Evolutionary conservation across 2,329 filamentous ascomycete species (phyloP), one percentile per base, ranked within the genome.

Genomic region (Sporothrix euskadiensis): DNA sequence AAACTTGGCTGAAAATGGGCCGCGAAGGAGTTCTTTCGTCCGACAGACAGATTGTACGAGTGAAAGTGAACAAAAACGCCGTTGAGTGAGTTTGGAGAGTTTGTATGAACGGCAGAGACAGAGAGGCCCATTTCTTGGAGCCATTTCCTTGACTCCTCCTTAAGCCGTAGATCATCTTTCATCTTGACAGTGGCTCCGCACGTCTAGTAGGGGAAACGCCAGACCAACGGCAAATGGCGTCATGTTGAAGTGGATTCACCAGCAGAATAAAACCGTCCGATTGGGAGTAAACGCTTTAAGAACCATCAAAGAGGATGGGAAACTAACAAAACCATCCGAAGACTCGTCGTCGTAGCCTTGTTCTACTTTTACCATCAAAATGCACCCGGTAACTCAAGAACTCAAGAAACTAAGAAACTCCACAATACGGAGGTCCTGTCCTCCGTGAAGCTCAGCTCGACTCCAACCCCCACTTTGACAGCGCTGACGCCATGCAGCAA

Each of bases 181-280:
- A 32, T 32, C 26, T 10, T 49, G 1, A 7, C 6, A 32, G 35
- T 59, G 10, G 10, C 56, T 59, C 56, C 56, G 56, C 56, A 59
- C 56, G 14, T 32, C 26, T 30, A 59, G 56, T 30, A 4, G 10
- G 56, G 14, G 30, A 41, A 41, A 63, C 59, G 59, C 59, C 59
- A 63, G 32, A 63, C 59, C 59, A 63, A 14, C 9, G 8, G 8
- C 35, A n/a, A 22, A 63, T 63, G 35, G 59, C 59, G 59, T 44
- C 59, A 63, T 63, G 59, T 35, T 22, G 6, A 8, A 35, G 35
- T 35, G 35, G 35, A 35, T 35, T 35, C 8, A 16, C 19, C 10
- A 22, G 41, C 2, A 63, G 26, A 26, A 26, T 8, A 41, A 63
- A 63, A 63, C 59, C 59, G 59, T 63, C 59, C 59, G 59, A 63